Evolutionary conservation across 2,329 filamentous ascomycete species (phyloP), one percentile per base, ranked within the genome.

Genomic region (Teratosphaeria nubilosa): DNA sequence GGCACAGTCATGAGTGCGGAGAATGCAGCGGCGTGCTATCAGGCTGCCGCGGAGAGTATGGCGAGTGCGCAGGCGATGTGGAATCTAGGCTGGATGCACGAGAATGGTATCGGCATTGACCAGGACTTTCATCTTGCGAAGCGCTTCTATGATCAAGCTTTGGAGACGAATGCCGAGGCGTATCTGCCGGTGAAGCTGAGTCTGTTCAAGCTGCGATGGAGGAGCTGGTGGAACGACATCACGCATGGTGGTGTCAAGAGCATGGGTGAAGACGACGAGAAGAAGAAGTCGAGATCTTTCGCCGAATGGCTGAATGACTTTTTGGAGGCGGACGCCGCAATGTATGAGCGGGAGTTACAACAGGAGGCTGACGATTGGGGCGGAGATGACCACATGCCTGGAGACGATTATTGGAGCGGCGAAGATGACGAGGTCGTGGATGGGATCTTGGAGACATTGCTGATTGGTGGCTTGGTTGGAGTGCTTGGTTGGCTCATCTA

Each of bases 81-180:
- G 83, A 97, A 99, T 68, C 79, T 99, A 14, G 95, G 94, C 5
- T 99, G 94, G 94, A 97, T 99, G 92, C 91, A 99, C 69, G 94
- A 99, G 74, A 96, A 97, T 68, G 94, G 94, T 7, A 80, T 97
- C 54, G 90, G 91, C 1, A 82, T 97, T 22, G 87, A 88, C 57
- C 94, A 99, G 71, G 94, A 99, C 70, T 99, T 95, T 72, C 94
- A 99, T 69, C 84, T 99, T 58, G 94, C 95, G 1, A 99, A 99
- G 75, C 81, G 94, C 56, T 96, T 91, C 74, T 99, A 99, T 70
- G 94, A 99, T 67, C 82, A 94, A 60, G 92, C 94, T 0, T 77
- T 96, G 31, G 90, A 91, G 68, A 91, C 92, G 0, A 99, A 96
- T 67, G 82, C 69, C 10, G 95, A 99, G 73, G 91, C 94, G 0